Evolutionary conservation across 129 eudicot species (phyloP).

Genomic region (Escallonia rubra): DNA sequence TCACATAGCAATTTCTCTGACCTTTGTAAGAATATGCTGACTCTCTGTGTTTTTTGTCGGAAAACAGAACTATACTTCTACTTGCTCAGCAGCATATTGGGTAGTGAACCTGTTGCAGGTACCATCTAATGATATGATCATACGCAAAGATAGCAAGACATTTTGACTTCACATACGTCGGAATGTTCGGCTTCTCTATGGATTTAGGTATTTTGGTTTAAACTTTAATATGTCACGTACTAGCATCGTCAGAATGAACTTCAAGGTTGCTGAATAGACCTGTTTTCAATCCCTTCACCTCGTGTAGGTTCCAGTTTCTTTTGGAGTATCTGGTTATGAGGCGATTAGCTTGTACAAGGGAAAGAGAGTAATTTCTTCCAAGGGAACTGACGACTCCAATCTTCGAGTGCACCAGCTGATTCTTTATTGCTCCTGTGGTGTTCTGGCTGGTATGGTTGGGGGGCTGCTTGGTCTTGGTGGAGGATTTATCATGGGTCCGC

Average conservation of each 20-base stretch:
- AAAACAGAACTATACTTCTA: conserved; percentile 61
- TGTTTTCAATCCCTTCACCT: neutral
- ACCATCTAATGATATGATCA: neutral
- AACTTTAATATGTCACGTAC: neutral
- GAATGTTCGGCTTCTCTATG: neutral
- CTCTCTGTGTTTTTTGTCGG: conserved; percentile 9
- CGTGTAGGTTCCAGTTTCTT: conserved; percentile 68
- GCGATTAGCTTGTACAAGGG: conserved; percentile 71
- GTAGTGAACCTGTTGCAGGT: conserved; percentile 84
- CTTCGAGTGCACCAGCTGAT: conserved; percentile 50
- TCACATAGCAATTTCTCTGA: neutral
- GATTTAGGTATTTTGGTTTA: neutral
- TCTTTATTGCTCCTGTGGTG: conserved; percentile 55
- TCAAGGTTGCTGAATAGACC: conserved; percentile 1
- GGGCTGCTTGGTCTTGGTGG: conserved; percentile 96
- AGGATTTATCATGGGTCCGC: conserved; percentile 93
- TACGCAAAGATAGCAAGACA: neutral
- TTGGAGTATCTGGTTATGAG: conserved; percentile 74
- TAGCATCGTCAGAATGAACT: neutral
- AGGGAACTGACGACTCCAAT: conserved; percentile 47
- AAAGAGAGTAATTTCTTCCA: conserved; percentile 59
- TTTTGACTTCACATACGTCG: neutral
- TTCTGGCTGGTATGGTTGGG: conserved; percentile 82
- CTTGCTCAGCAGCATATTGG: conserved; percentile 79
- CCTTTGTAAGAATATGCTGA: conserved; percentile 4